Base-by-base conservation (phyloP, 805 yeast genomes). In the Zygosaccharomyces lentus region DNA sequence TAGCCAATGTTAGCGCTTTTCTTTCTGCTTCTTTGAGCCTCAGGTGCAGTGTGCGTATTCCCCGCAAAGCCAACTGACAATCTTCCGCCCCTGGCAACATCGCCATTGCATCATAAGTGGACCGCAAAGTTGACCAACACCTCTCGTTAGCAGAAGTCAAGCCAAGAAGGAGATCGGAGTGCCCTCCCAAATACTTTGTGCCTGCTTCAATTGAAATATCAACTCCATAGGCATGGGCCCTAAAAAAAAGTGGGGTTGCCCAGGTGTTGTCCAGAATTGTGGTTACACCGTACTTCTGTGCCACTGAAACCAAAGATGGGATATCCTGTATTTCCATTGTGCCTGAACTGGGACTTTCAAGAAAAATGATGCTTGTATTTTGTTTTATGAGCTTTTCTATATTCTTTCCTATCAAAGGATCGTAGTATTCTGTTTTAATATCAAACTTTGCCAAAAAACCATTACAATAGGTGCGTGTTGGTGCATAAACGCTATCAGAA, bases 181-280 rank as follows among this genome's bases (percentile, higher is more conserved):
- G 54, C 9, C 54, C 54, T 4, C 54, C 54, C 7, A 50, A 30
- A 26, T 50, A 50, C 27, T 50, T 50, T 13, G 54, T 50, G 10
- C 52, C 54, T 24, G 54, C 49, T 27, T 50, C 51, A 8, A 50
- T 24, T 2, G 51, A 34, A 6, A 50, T 34, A 41, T 50, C 54
- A 19, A 48, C 46, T 7, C 52, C 54, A 40, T 36, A 44, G 9
- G 27, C 17, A 23, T 41, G 53, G 2, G 51, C 49, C 27, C 40
- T 37, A 30, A 47, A 50, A 30, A 47, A 47, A 10, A 50, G 36
- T n/a, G 53, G 51, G 9, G 53, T 50, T 13, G 53, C 53, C 53
- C 53, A 50, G 15, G 53, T 50, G 38, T 50, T 50, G 23, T 50
- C 53, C 25, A 50, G 10, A 8, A 50, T 27, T 9, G 53, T 50